A percentile compares a stretch with the other conserved stretches of the same genome.
Evolutionary conservation across 345 rosid genomes (phyloP).

Genomic region (Syzygium aromaticum): DNA sequence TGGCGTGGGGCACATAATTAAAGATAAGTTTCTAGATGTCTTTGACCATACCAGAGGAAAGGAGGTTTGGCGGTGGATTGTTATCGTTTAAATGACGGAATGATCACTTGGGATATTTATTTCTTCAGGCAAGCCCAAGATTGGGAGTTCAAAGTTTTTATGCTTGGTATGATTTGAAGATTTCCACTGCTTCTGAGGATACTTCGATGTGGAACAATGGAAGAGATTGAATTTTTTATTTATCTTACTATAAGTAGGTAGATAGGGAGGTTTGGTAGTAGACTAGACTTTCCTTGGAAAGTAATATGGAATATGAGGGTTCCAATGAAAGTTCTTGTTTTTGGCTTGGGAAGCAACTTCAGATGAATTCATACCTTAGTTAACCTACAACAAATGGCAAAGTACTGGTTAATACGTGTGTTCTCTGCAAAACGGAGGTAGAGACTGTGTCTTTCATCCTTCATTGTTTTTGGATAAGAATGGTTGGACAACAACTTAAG

Average conservation of each 20-base stretch:
- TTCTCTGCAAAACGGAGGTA: not conserved
- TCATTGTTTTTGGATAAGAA: not conserved
- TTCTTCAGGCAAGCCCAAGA: not conserved
- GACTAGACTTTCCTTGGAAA: not conserved
- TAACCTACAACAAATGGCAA: not conserved
- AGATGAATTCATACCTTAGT: too few species aligned
- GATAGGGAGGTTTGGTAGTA: not conserved
- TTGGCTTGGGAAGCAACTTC: too few species aligned
- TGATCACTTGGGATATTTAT: not conserved
- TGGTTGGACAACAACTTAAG: not conserved
- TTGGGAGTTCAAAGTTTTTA: not conserved
- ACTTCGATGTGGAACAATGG: not conserved
- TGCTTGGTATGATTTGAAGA: too few species aligned
- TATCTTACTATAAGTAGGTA: not conserved
- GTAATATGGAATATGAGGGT: too few species aligned
- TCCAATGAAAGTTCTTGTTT: too few species aligned
- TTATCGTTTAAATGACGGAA: not conserved
- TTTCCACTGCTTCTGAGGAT: not conserved
- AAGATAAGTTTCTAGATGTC: not conserved
- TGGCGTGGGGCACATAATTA: not conserved
- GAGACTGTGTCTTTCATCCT: not conserved
- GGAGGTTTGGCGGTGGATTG: not conserved
- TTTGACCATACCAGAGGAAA: not conserved
- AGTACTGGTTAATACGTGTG: not conserved
- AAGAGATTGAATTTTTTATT: not conserved